Conservation (phyloP, 345 rosid genomes). For the Cochlearia excelsa region DNA sequence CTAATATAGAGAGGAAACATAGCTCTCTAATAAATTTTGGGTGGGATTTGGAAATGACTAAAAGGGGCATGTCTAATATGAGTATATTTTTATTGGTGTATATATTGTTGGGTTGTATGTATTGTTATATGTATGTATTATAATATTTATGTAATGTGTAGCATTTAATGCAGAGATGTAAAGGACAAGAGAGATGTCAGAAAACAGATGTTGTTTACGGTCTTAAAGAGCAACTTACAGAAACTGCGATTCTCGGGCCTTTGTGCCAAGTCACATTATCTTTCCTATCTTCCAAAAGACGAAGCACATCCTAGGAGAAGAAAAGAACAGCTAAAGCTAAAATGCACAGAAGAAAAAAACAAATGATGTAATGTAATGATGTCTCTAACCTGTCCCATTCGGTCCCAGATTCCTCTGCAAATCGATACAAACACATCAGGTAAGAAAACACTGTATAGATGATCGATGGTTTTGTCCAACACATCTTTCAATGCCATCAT, state of each 20-base stretch:
- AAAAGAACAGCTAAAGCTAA: not conserved
- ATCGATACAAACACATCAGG: slow-evolving; percentile 68
- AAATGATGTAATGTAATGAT: not conserved
- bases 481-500: slow-evolving; percentile 79
- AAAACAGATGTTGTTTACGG: not conserved
- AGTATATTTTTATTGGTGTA: no score
- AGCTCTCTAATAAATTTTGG: no score
- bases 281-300: slow-evolving; percentile 73
- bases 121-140: no score
- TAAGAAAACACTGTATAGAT: slow-evolving; percentile 57
- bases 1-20: no score
- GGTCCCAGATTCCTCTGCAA: slow-evolving; percentile 86
- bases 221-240: slow-evolving; percentile 49
- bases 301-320: slow-evolving; percentile 60
- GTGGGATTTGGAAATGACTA: no score
- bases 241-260: slow-evolving; percentile 73
- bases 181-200: no score
- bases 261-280: slow-evolving; percentile 87
- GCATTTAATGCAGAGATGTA: no score
- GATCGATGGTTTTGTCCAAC: slow-evolving; percentile 57
- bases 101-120: no score
- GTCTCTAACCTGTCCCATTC: slow-evolving; percentile 70
- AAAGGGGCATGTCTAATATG: no score
- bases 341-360: not conserved
- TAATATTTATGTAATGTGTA: no score